Conservation (phyloP, 805 yeast species). For the Hyphopichia homilentoma region DNA sequence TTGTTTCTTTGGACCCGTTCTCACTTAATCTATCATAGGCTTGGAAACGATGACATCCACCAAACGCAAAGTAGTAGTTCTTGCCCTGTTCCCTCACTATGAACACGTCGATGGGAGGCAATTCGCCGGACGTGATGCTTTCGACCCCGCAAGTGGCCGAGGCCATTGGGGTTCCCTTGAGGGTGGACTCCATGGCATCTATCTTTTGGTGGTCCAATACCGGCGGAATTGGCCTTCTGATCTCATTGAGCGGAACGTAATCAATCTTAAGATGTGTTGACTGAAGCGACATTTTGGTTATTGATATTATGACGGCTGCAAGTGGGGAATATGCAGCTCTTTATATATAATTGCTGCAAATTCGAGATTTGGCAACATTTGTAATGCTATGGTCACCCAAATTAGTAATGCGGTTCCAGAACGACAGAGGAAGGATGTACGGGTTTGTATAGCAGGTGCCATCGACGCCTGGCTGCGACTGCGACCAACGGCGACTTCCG, state of each 20-base stretch:
- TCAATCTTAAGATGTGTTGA: slow-evolving; percentile 52
- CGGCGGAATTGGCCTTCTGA: slow-evolving; percentile 81
- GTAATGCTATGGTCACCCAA: neutral
- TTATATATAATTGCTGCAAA: neutral
- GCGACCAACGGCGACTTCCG: neutral
- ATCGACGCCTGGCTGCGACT: neutral
- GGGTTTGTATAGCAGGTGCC: neutral
- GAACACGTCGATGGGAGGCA: slow-evolving; percentile 82
- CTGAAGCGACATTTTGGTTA: slow-evolving; percentile 60
- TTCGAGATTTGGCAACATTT: slow-evolving; percentile 1
- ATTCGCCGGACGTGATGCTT: slow-evolving; percentile 53
- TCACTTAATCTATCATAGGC: slow-evolving; percentile 64
- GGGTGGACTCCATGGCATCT: slow-evolving; percentile 72
- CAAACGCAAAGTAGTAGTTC: slow-evolving; percentile 73
- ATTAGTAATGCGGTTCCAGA: too few species aligned
- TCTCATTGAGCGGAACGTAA: slow-evolving; percentile 62
- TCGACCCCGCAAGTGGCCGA: slow-evolving; percentile 56
- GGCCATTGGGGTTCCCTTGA: slow-evolving; percentile 60
- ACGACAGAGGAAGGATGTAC: too few species aligned
- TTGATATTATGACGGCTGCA: neutral
- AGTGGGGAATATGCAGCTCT: neutral
- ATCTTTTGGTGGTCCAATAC: slow-evolving; percentile 73
- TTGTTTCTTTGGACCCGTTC: slow-evolving; percentile 17
- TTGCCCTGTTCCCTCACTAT: slow-evolving; percentile 61
- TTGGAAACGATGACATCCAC: slow-evolving; percentile 88